Percentiles rank a stretch among this genome's conserved stretches.
Evolutionary conservation across 257 asterid genomes (phyloP).

Genomic region (Ilex asprella): DNA sequence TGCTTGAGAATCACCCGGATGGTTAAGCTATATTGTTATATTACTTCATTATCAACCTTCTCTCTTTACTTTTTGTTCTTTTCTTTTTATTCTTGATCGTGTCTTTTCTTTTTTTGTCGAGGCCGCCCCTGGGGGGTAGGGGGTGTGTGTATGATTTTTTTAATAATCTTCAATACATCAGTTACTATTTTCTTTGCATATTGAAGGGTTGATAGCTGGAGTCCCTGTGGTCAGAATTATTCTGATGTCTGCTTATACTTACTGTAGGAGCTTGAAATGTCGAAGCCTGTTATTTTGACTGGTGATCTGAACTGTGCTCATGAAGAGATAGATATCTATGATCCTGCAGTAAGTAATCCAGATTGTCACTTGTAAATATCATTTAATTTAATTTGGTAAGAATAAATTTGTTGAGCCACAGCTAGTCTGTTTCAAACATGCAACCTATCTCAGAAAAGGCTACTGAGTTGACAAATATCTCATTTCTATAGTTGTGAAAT

Average conservation of each 20-base stretch:
- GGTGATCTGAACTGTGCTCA: slow-evolving; percentile 98
- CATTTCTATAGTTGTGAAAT: too few relatives aligned
- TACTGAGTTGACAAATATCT: too few relatives aligned
- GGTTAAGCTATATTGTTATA: too few relatives aligned
- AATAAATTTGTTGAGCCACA: background rate
- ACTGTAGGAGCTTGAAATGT: slow-evolving; percentile 70
- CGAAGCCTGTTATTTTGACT: slow-evolving; percentile 83
- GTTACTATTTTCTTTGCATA: background rate
- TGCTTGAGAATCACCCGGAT: too few relatives aligned
- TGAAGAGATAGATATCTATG: slow-evolving; percentile 80
- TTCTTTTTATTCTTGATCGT: background rate
- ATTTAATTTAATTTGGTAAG: background rate
- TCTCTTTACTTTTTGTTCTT: background rate
- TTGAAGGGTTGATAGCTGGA: background rate
- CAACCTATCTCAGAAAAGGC: too few relatives aligned
- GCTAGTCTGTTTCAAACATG: too few relatives aligned
- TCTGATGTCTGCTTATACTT: slow-evolving; percentile 16
- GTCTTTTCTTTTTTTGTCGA: background rate
- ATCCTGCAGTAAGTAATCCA: slow-evolving; percentile 71
- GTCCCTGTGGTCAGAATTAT: slow-evolving; percentile 7
- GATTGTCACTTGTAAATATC: slow-evolving; percentile 3
- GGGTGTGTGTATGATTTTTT: background rate
- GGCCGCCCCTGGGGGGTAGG: background rate
- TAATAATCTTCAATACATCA: background rate
- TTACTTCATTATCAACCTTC: background rate